phyloP scores from a whole-genome alignment of 192 early-diverging fungal genomes.

The Entomortierella lignicola region DNA sequence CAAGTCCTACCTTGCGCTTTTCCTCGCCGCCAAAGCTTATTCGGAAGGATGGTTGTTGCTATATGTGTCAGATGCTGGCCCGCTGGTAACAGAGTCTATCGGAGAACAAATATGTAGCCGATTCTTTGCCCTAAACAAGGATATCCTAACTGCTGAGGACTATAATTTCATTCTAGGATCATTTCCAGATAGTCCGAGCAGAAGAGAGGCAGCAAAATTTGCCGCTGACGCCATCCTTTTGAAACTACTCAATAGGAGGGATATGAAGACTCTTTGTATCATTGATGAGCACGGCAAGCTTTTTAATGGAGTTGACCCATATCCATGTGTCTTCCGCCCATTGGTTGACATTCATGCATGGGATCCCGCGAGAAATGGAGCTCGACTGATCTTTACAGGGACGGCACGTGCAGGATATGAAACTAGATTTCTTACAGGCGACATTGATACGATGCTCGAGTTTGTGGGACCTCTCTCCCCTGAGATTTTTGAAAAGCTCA shows the following conservation, averaged over 20 bases:
- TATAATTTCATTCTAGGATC: no score
- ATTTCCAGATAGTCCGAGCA: background rate
- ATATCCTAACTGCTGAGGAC: background rate
- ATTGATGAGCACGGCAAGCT: constrained; percentile 6
- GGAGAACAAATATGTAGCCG: background rate
- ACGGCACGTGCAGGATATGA: background rate
- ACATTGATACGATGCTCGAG: background rate
- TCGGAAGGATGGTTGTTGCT: constrained; percentile 11
- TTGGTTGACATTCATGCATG: background rate
- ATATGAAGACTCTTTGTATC: background rate
- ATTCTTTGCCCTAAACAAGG: constrained; percentile 3
- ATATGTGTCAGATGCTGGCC: background rate
- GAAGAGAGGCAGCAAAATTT: background rate
- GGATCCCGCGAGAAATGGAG: background rate
- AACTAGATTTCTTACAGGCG: background rate
- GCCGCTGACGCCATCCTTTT: background rate
- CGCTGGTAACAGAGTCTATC: background rate
- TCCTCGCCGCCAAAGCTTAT: constrained; percentile 27
- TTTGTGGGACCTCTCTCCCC: background rate
- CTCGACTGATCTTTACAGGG: constrained; percentile 6
- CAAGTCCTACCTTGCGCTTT: constrained; percentile 27
- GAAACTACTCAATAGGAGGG: background rate
- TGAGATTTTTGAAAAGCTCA: background rate
- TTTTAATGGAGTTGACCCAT: background rate
- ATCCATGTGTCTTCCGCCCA: background rate